These are phyloP conservation scores for Pelargonium citronellum DNA, from an alignment of 441 rosid species.

Conservation along the genomic window DNA sequence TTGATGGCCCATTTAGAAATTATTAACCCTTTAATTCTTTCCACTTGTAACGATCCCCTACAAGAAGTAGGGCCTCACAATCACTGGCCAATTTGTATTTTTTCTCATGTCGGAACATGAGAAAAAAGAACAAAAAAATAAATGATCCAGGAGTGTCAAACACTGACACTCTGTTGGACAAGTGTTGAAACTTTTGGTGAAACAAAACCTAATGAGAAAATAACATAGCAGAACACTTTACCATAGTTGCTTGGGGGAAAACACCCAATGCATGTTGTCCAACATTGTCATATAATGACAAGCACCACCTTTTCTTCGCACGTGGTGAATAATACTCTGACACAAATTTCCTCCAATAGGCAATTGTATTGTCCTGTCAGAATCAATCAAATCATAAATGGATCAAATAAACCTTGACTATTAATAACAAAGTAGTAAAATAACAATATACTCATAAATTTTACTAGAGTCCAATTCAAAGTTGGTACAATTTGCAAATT, in stretches of 20 bases:
- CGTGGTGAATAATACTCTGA: slow-evolving; percentile 90
- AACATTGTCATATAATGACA: slow-evolving; percentile 80
- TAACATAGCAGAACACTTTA: slow-evolving; percentile 27
- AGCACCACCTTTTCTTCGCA: slow-evolving; percentile 97
- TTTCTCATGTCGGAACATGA: too few species aligned
- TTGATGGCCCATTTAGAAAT: too few species aligned
- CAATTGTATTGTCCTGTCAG: slow-evolving; percentile 74
- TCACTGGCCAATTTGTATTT: too few species aligned
- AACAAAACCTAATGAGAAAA: not conserved
- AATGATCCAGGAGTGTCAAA: too few species aligned
- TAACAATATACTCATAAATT: not conserved
- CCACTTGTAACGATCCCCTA: too few species aligned
- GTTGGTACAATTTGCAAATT: not conserved
- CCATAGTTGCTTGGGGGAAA: slow-evolving; percentile 94
- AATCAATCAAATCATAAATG: slow-evolving; percentile 2
- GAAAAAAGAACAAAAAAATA: too few species aligned
- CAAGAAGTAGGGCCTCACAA: too few species aligned
- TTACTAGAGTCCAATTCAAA: not conserved
- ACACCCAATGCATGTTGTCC: slow-evolving; percentile 93
- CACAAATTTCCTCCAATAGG: slow-evolving; percentile 94
- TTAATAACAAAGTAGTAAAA: not conserved
- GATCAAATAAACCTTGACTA: not conserved
- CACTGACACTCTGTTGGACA: not conserved
- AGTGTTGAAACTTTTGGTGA: not conserved
- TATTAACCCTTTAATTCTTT: too few species aligned